These are phyloP conservation scores for Epichloe brachyelytri DNA, from an alignment of 2,329 filamentous ascomycete species.

Conservation along the genomic window DNA sequence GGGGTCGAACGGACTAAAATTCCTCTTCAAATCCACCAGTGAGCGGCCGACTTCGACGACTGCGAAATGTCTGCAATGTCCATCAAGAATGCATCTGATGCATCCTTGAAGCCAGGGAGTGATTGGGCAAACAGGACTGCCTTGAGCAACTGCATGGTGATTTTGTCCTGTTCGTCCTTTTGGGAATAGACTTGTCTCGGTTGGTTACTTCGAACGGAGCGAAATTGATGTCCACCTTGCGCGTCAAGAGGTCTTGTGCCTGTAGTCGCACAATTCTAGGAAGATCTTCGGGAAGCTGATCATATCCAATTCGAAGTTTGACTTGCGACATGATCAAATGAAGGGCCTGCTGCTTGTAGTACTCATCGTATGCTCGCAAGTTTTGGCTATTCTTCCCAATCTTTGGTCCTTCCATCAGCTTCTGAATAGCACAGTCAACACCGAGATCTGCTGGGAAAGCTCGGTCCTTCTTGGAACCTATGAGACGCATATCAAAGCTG, in stretches of 20 bases:
- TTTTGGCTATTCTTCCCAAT: slow-evolving; percentile 33
- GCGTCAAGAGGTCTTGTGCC: slow-evolving; percentile 68
- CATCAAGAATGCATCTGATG: slow-evolving; percentile 61
- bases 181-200: slow-evolving; percentile 68
- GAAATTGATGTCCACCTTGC: slow-evolving; percentile 58
- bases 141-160: slow-evolving; percentile 77
- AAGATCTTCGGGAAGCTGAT: slow-evolving; percentile 81
- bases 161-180: slow-evolving; percentile 76
- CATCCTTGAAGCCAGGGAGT: slow-evolving; percentile 63
- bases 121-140: slow-evolving; percentile 78
- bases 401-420: slow-evolving; percentile 71
- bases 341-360: slow-evolving; percentile 89
- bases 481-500: slow-evolving; percentile 78
- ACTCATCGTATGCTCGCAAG: slow-evolving; percentile 54
- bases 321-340: slow-evolving; percentile 78
- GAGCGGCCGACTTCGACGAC: slow-evolving; percentile 79
- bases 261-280: slow-evolving; percentile 74
- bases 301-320: slow-evolving; percentile 79
- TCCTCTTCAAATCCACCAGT: slow-evolving; percentile 68
- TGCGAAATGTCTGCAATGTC: slow-evolving; percentile 85
- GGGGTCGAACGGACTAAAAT: slow-evolving; percentile 68
- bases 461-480: slow-evolving; percentile 78
- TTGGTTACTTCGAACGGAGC: slow-evolving; percentile 64
- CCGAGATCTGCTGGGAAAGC: slow-evolving; percentile 80
- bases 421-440: slow-evolving; percentile 77